These are phyloP conservation scores for Populus hybrid DNA, from an alignment of 441 rosid species.

Conservation along the genomic window DNA sequence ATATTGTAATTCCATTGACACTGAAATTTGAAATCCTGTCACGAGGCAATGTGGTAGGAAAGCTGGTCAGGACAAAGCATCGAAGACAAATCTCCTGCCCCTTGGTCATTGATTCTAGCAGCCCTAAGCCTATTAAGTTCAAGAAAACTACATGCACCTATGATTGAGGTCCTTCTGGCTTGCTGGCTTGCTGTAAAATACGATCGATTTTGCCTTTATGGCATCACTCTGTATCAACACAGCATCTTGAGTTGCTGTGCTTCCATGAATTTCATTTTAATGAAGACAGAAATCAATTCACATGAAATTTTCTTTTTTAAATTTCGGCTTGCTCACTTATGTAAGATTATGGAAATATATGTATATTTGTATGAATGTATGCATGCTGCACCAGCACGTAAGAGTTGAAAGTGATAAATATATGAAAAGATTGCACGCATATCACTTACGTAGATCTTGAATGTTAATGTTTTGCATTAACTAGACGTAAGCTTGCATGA, in stretches of 20 bases:
- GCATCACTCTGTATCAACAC: neutral
- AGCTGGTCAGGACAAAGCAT: slow-evolving; percentile 77
- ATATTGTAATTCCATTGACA: slow-evolving; percentile 47
- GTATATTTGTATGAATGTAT: neutral
- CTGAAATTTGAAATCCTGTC: slow-evolving; percentile 66
- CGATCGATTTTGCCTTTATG: neutral
- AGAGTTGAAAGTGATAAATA: neutral
- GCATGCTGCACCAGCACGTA: neutral
- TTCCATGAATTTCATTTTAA: neutral
- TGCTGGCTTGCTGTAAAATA: neutral
- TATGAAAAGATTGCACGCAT: neutral
- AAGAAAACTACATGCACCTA: slow-evolving; percentile 52
- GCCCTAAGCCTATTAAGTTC: slow-evolving; percentile 52
- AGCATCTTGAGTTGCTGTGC: neutral
- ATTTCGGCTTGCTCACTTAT: neutral
- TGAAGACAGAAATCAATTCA: neutral
- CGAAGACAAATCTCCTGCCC: slow-evolving; percentile 50
- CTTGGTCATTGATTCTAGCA: slow-evolving; percentile 49
- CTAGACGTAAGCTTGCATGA: too few relatives aligned
- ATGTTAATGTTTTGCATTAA: too few relatives aligned
- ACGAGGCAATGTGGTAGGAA: slow-evolving; percentile 79
- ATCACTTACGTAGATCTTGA: too few relatives aligned
- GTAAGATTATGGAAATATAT: neutral
- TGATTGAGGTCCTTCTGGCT: slow-evolving; percentile 19
- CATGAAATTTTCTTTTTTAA: neutral